A percentile compares a stretch with the other conserved stretches of the same genome.
Conservation (phyloP, 2,329 filamentous ascomycete species). For the Venturia pyrina region DNA sequence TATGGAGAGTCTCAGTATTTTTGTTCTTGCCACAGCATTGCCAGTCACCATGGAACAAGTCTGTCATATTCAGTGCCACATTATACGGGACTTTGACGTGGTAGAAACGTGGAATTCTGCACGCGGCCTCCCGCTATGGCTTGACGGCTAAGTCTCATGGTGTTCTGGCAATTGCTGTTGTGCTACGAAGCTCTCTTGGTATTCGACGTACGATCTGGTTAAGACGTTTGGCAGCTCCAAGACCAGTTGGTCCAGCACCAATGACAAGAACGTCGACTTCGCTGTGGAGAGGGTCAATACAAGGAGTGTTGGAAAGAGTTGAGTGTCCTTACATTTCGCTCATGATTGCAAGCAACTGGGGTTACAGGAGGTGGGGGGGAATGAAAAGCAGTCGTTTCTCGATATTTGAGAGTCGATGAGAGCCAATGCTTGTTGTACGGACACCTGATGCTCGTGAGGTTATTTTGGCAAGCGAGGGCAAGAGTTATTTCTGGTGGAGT, state of each 20-base stretch:
- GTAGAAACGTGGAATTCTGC: neutral
- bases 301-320: neutral
- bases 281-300: conserved; percentile 34
- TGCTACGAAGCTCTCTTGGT: neutral
- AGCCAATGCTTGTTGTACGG: neutral
- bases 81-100: neutral
- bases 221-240: conserved; percentile 95
- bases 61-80: neutral
- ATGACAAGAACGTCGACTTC: conserved; percentile 96
- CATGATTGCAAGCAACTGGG: neutral
- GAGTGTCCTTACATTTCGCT: neutral
- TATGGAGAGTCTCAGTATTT: conserved; percentile 30
- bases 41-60: neutral
- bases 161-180: conserved; percentile 13
- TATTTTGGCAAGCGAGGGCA: no score
- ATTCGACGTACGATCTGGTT: conserved; percentile 77
- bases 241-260: conserved; percentile 91
- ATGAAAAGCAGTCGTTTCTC: neutral
- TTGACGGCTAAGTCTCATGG: conserved; percentile 12
- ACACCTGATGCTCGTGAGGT: neutral
- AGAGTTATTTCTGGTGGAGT: neutral
- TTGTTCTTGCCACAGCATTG: neutral
- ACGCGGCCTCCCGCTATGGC: conserved; percentile 10
- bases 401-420: no score
- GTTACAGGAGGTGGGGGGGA: neutral